Evolutionary conservation across 352 stramenopile species (phyloP).

Genomic region (Saprolegnia diclina): DNA sequence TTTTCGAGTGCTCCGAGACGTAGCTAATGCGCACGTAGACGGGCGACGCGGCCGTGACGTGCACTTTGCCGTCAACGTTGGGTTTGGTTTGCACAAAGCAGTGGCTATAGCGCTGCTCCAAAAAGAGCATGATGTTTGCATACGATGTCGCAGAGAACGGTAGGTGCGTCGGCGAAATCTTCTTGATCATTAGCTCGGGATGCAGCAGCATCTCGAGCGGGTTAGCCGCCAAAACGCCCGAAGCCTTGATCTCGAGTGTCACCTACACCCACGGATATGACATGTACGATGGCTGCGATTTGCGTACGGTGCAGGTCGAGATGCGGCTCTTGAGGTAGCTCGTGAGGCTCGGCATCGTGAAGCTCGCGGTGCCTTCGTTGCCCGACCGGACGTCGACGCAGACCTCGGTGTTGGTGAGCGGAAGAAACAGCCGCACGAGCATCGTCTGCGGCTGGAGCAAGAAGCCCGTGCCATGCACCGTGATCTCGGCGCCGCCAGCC

Average conservation of each 20-base stretch:
- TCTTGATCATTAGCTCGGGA: slow-evolving; percentile 19
- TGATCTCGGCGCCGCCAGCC: neutral
- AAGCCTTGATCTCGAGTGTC: neutral
- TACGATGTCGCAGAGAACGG: slow-evolving; percentile 19
- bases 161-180: slow-evolving; percentile 20
- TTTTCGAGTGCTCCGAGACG: slow-evolving; percentile 17
- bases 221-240: neutral
- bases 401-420: neutral
- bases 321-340: neutral
- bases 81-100: slow-evolving; percentile 4
- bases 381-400: neutral
- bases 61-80: neutral
- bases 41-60: neutral
- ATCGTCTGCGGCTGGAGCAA: neutral
- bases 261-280: neutral
- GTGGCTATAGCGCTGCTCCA: slow-evolving; percentile 13
- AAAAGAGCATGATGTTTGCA: slow-evolving; percentile 18
- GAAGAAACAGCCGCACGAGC: slow-evolving; percentile 2
- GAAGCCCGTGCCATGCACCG: slow-evolving; percentile 10
- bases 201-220: slow-evolving; percentile 1
- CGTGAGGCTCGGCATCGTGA: slow-evolving; percentile 5
- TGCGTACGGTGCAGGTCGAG: neutral
- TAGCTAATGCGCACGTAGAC: slow-evolving; percentile 23
- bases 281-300: neutral
- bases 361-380: slow-evolving; percentile 2